Evolutionary conservation across 495 filamentous ascomycete genomes (phyloP).

Genomic region (Pyrenula aspistea): DNA sequence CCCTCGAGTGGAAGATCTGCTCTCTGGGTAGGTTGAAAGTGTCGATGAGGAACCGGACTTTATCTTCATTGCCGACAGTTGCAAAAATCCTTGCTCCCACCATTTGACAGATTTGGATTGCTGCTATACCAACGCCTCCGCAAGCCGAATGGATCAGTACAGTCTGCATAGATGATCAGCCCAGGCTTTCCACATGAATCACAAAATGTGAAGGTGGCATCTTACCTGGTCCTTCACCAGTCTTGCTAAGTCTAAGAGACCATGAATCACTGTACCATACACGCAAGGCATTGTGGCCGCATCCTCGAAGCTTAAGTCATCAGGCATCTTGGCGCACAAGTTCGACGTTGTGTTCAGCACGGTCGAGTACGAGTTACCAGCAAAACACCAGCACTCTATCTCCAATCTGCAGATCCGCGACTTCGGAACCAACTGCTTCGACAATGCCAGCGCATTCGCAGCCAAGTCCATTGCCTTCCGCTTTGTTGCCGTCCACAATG

Average conservation of each 20-base stretch:
- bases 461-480: too few species aligned
- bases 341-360: too few species aligned
- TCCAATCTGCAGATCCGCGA: constrained; percentile 19
- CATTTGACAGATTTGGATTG: constrained; percentile 8
- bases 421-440: constrained; percentile 12
- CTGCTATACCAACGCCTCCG: constrained; percentile 5
- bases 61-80: constrained; percentile 30
- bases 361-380: too few species aligned
- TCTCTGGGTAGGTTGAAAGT: constrained; percentile 20
- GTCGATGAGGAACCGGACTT: constrained; percentile 21
- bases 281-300: constrained; percentile 13
- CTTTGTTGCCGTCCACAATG: too few species aligned
- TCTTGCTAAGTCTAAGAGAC: constrained; percentile 15
- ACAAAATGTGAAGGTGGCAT: not conserved
- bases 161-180: not conserved
- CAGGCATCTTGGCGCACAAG: constrained; percentile 14
- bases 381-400: constrained; percentile 30
- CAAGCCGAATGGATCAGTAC: constrained; percentile 6
- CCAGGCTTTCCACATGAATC: not conserved
- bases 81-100: constrained; percentile 20
- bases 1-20: constrained; percentile 38
- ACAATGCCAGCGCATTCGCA: constrained; percentile 29
- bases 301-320: not conserved
- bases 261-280: constrained; percentile 41
- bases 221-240: not conserved